A percentile compares a stretch with the other conserved stretches of the same genome.
These are phyloP conservation scores for Xylariaceae sp. DNA, from an alignment of 2,329 filamentous ascomycete genomes.

Conservation along the genomic window DNA sequence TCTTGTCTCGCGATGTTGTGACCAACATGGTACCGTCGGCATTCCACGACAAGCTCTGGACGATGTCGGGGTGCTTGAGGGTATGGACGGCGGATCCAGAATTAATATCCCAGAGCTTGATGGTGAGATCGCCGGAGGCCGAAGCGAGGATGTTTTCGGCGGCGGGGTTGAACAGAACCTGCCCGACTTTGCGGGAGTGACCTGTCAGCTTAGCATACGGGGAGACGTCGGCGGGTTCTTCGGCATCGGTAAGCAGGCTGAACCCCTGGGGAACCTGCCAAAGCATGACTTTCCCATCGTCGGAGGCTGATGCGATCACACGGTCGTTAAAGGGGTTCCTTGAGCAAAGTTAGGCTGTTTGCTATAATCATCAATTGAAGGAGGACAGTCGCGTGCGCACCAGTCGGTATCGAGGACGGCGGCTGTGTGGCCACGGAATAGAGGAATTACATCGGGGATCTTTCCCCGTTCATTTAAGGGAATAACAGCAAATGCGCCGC, in stretches of 20 bases:
- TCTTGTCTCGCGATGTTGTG: constrained; percentile 97
- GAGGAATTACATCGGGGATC: constrained; percentile 83
- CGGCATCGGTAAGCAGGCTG: constrained; percentile 74
- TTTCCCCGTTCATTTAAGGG: constrained; percentile 85
- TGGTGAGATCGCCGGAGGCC: constrained; percentile 86
- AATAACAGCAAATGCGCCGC: constrained; percentile 94
- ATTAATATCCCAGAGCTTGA: constrained; percentile 94
- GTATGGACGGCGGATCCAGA: constrained; percentile 68
- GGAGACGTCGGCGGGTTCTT: constrained; percentile 74
- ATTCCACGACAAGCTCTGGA: constrained; percentile 95
- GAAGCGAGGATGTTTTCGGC: constrained; percentile 94
- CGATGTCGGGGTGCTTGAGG: constrained; percentile 83
- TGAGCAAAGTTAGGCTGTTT: constrained; percentile 29
- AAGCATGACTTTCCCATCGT: constrained; percentile 94
- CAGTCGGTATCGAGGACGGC: constrained; percentile 59
- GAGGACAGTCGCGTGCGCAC: constrained; percentile 18
- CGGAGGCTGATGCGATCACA: constrained; percentile 86
- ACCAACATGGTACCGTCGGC: constrained; percentile 79
- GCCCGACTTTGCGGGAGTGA: constrained; percentile 92
- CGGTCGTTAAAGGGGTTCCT: constrained; percentile 97
- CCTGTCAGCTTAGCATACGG: constrained; percentile 78
- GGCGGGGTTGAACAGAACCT: constrained; percentile 95
- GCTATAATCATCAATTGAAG: neutral
- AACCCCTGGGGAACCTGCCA: constrained; percentile 93
- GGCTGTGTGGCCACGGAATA: constrained; percentile 94